Base-by-base conservation (phyloP, 2,329 filamentous ascomycete species). In the Fusarium sulawesiense region DNA sequence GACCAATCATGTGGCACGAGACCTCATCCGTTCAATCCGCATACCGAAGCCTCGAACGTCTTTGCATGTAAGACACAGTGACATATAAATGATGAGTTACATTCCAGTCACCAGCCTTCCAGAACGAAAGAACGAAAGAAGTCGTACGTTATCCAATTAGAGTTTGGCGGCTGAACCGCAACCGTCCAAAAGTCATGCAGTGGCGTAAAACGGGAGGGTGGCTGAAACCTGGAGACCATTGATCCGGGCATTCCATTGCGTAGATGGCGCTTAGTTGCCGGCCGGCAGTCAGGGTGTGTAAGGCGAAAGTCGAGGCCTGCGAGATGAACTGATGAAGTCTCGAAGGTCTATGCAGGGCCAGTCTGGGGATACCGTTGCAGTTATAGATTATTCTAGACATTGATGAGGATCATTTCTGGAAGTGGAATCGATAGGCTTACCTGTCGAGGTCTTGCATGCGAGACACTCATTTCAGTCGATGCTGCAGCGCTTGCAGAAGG, bases 141-240 rank as follows among this genome's bases (percentile, higher is more conserved):
- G 4, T 21, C 20, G 30, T 55, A 41, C 8, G 18, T 42, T 27
- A 5, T 6, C 55, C 47, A 55, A 56, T 49, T 23, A 21, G 4
- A 13, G 14, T 20, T n/a, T 13, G 13, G 9, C 2, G 7, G n/a
- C 3, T 37, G 34, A 11, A 20, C 44, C 34, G 56, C 62, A 66
- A 66, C 44, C 61, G 55, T 66, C 62, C 2, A 10, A 3, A 45
- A 20, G 14, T 13, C 41, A 44, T 54, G 21, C 25, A n/a, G 40
- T 29, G n/a, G 16, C 21, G 32, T 13, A 14, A n/a, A 37, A 34
- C 11, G 25, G 10, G 11, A 53, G 13, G 18, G 63, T 50, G 48
- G 44, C 62, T 66, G 63, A 66, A 66, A 66, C 62, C 11, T 41
- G 55, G 3, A 20, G 2, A 13, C 12, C 7, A 25, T 34, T 4